Evolutionary conservation across 805 yeast genomes (phyloP).

Genomic region (Lachancea meyersii): DNA sequence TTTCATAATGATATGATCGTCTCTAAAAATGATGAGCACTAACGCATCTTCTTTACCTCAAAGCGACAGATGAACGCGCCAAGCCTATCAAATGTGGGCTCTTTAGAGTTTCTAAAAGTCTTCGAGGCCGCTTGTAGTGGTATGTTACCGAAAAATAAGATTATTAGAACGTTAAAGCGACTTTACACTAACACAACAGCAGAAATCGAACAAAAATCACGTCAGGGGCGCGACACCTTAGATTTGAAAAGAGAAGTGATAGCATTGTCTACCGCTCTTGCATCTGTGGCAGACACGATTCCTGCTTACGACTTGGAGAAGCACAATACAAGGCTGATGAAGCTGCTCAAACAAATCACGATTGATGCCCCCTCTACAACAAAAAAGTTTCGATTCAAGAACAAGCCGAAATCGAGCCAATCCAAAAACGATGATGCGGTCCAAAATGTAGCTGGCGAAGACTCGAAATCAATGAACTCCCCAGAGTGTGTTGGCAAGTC

Average conservation of each 20-base stretch:
- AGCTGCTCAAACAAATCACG: conserved; percentile 13
- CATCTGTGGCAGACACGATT: conserved; percentile 11
- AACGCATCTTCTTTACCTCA: too few relatives aligned
- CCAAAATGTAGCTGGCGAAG: too few relatives aligned
- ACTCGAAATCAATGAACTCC: not conserved
- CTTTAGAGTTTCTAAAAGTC: not conserved
- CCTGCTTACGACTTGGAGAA: conserved; percentile 18
- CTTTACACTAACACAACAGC: not conserved
- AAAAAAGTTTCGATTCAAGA: conserved; percentile 4
- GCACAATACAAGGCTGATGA: conserved; percentile 14
- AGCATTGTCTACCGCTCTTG: conserved; percentile 12
- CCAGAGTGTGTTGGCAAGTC: not conserved
- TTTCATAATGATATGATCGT: too few relatives aligned
- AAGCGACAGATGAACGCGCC: too few relatives aligned
- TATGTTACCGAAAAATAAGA: not conserved
- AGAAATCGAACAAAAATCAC: conserved; percentile 7
- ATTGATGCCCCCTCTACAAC: not conserved
- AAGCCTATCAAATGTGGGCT: not conserved
- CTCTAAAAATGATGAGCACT: too few relatives aligned
- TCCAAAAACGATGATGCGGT: not conserved
- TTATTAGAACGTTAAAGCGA: not conserved
- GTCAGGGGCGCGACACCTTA: conserved; percentile 2
- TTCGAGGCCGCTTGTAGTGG: not conserved
- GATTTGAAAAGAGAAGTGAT: conserved; percentile 10
- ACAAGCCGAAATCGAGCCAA: not conserved